phyloP scores from a whole-genome alignment of 129 eudicot species.

The Pittosporum tobira region DNA sequence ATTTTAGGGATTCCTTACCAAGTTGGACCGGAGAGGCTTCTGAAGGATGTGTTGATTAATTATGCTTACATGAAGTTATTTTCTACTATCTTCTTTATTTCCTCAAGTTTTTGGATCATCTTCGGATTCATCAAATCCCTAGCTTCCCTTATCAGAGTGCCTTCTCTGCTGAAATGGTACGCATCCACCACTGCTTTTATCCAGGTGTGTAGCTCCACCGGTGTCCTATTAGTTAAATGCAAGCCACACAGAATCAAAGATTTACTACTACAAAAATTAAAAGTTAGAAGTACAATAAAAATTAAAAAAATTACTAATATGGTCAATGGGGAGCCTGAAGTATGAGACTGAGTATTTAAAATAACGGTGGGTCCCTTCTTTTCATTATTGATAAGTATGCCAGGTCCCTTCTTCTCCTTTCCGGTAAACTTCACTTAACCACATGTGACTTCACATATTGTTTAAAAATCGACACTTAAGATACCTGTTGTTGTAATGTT shows the following conservation, averaged over 20 bases:
- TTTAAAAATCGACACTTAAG: too few relatives aligned
- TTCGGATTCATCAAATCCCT: slow-evolving; percentile 67
- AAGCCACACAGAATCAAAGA: background rate
- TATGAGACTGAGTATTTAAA: too few relatives aligned
- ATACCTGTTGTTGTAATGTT: too few relatives aligned
- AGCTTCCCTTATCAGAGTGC: slow-evolving; percentile 56
- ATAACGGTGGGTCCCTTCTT: too few relatives aligned
- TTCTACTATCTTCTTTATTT: slow-evolving; percentile 44
- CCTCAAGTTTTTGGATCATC: slow-evolving; percentile 53
- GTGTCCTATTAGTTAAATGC: slow-evolving; percentile 46
- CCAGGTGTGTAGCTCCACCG: slow-evolving; percentile 52
- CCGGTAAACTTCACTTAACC: too few relatives aligned
- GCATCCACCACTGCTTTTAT: slow-evolving; percentile 57
- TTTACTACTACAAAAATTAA: background rate
- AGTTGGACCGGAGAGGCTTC: too few relatives aligned
- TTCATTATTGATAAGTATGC: too few relatives aligned
- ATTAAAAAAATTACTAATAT: background rate
- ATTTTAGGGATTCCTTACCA: too few relatives aligned
- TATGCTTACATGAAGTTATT: slow-evolving; percentile 62
- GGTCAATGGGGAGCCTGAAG: too few relatives aligned
- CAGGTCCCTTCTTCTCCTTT: too few relatives aligned
- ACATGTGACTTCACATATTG: too few relatives aligned
- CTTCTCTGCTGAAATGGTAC: slow-evolving; percentile 63
- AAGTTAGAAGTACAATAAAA: background rate
- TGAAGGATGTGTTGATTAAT: background rate